Percentiles rank a stretch among this genome's conserved stretches.
Evolutionary conservation across 257 asterid genomes (phyloP).

Genomic region (Plantago ovata): DNA sequence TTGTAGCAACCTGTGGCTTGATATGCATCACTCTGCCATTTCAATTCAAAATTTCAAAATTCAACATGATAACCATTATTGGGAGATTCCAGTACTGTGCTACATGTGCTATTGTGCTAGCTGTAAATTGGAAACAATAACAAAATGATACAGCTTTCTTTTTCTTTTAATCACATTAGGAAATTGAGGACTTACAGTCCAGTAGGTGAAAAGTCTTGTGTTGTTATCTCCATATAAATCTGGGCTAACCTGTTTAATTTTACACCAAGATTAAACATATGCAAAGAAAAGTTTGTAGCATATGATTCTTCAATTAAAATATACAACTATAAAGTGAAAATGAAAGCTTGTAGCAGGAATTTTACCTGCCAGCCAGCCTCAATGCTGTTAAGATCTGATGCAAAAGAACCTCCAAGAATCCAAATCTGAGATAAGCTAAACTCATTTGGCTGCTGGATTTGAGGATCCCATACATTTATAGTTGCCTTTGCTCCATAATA

Average conservation of each 20-base stretch:
- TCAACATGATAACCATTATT: neutral
- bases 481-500: conserved; percentile 91
- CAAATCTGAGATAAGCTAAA: conserved; percentile 85
- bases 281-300: conserved; percentile 11
- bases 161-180: too few relatives aligned
- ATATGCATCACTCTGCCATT: conserved; percentile 75
- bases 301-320: conserved; percentile 1
- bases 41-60: conserved; percentile 23
- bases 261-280: conserved; percentile 12
- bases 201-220: conserved; percentile 86
- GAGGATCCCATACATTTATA: conserved; percentile 82
- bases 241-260: conserved; percentile 70
- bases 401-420: conserved; percentile 81
- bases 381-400: conserved; percentile 74
- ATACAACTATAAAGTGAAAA: conserved; percentile 7
- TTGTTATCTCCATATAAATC: conserved; percentile 77
- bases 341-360: conserved; percentile 1
- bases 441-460: conserved; percentile 73
- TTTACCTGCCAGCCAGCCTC: conserved; percentile 94
- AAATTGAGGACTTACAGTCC: conserved; percentile 70
- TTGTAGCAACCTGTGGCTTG: conserved; percentile 90
- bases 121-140: conserved; percentile 19
- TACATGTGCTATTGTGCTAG: conserved; percentile 20
- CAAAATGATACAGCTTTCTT: conserved; percentile 1
- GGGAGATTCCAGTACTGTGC: neutral